phyloP scores from a whole-genome alignment of 1,284 basidiomycete species.

The Apiotrichum montevideense region DNA sequence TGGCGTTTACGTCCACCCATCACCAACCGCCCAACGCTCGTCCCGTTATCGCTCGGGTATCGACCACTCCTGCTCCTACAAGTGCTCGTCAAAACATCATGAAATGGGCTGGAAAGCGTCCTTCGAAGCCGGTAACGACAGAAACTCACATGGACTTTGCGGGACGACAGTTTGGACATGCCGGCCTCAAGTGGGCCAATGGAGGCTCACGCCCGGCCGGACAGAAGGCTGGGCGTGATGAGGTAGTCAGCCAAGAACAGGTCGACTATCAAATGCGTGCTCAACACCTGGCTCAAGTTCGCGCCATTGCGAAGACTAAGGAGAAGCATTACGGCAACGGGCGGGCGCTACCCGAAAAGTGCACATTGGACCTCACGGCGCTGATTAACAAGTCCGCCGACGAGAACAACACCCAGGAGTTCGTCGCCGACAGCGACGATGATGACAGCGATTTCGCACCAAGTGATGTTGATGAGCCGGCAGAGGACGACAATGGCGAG shows the following conservation, averaged over 20 bases:
- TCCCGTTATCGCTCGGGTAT: conserved; percentile 3
- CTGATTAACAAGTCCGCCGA: background rate
- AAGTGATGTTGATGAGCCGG: background rate
- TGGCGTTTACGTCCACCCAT: background rate
- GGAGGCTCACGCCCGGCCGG: conserved; percentile 28
- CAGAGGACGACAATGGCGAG: background rate
- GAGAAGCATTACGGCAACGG: conserved; percentile 25
- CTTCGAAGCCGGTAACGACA: conserved; percentile 15
- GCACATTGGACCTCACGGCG: conserved; percentile 17
- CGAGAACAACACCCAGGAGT: conserved; percentile 8
- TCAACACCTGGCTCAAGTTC: conserved; percentile 19
- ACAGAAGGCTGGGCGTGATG: conserved; percentile 28
- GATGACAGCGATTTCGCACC: conserved; percentile 7
- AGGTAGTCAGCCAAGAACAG: conserved; percentile 13
- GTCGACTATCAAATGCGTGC: conserved; percentile 15
- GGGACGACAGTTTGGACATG: conserved; percentile 26
- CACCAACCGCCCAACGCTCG: background rate
- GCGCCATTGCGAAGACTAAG: conserved; percentile 14
- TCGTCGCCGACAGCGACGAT: conserved; percentile 14
- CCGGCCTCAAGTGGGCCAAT: conserved; percentile 18
- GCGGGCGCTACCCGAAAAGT: conserved; percentile 22
- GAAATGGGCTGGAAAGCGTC: conserved; percentile 18
- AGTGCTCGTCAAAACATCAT: conserved; percentile 13
- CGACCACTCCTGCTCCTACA: conserved; percentile 9
- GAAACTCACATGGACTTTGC: conserved; percentile 33